A percentile compares a stretch with the other conserved stretches of the same genome.
Evolutionary conservation across 371 early-diverging fungal genomes (phyloP).

Genomic region (Synchytrium microbalum): DNA sequence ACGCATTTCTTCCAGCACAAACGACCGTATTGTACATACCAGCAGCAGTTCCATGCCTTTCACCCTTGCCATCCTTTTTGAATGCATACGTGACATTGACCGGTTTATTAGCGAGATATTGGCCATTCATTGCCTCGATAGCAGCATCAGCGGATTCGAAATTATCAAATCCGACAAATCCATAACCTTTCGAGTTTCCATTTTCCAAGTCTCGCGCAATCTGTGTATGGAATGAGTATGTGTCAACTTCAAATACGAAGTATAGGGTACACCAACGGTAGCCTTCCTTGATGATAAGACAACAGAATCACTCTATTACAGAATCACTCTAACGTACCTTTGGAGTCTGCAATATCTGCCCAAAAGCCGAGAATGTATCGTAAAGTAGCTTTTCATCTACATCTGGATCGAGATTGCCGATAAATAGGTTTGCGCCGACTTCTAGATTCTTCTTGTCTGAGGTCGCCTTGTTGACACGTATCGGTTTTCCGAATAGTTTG

Average conservation of each 20-base stretch:
- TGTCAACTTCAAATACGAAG: conserved; percentile 6
- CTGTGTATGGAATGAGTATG: conserved; percentile 17
- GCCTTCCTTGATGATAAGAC: too few relatives aligned
- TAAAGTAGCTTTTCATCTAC: conserved; percentile 87
- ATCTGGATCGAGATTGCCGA: conserved; percentile 90
- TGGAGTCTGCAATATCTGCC: conserved; percentile 78
- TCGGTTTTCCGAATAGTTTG: conserved; percentile 88
- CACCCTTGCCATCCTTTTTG: conserved; percentile 97
- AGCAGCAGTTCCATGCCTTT: conserved; percentile 93
- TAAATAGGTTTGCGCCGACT: conserved; percentile 93
- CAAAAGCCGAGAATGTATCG: conserved; percentile 95
- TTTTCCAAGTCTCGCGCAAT: conserved; percentile 85
- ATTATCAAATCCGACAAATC: conserved; percentile 85
- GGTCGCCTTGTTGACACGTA: conserved; percentile 93
- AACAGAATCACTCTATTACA: too few relatives aligned
- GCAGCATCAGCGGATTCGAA: conserved; percentile 96
- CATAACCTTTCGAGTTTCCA: conserved; percentile 85
- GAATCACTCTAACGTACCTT: conserved; percentile 34
- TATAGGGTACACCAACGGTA: background rate
- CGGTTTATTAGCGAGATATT: conserved; percentile 87
- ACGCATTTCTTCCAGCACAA: background rate
- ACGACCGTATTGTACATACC: conserved; percentile 42
- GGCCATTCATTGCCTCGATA: conserved; percentile 95
- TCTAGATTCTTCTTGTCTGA: conserved; percentile 85
- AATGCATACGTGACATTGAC: conserved; percentile 89